Evolutionary conservation across 2,329 filamentous ascomycete genomes (phyloP).

Genomic region (Arthrobotrys musiformis): DNA sequence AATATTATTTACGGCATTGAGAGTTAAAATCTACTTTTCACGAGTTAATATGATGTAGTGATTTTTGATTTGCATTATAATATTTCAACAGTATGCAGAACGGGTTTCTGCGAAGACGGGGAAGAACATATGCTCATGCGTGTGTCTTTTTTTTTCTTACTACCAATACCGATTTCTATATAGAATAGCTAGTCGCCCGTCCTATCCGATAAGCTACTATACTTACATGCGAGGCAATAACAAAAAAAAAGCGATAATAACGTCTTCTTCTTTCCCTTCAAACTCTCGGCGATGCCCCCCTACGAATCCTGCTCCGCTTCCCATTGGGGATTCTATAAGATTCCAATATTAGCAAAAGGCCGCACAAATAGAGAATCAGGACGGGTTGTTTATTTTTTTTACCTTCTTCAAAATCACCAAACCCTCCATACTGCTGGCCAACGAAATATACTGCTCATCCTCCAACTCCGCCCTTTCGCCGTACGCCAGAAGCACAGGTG

Average conservation of each 20-base stretch:
- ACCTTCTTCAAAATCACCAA: constrained; percentile 93
- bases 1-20: background rate
- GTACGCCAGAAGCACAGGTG: constrained; percentile 92
- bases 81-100: background rate
- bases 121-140: too few species aligned
- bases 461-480: constrained; percentile 96
- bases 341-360: background rate
- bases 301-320: constrained; percentile 54
- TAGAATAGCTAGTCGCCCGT: constrained; percentile 32
- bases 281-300: background rate
- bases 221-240: constrained; percentile 37
- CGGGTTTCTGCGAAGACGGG: background rate
- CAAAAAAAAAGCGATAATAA: constrained; percentile 8
- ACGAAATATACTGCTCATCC: constrained; percentile 94
- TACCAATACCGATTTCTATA: constrained; percentile 45
- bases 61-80: background rate
- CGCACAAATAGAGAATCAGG: background rate
- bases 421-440: constrained; percentile 91
- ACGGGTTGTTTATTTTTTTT: too few species aligned
- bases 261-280: background rate
- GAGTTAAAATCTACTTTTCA: background rate
- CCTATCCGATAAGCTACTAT: constrained; percentile 34
- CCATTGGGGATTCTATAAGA: constrained; percentile 50
- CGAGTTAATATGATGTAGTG: background rate
- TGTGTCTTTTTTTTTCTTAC: too few species aligned